phyloP scores from a whole-genome alignment of 306 rosid genomes.

The Albizia julibrissin region DNA sequence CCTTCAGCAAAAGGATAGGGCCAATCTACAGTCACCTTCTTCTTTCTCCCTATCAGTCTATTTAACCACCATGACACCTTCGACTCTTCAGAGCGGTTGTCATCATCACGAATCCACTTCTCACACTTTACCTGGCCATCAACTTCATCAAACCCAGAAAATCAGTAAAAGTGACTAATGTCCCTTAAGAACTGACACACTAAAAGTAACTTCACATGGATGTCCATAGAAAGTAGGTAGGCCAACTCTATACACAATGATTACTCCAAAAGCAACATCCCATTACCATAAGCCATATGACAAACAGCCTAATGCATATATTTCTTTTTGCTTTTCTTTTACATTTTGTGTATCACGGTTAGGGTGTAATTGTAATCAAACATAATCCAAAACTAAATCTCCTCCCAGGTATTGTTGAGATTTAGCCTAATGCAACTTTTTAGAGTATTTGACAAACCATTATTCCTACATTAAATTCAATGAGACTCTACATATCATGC shows the following conservation, averaged over 20 bases:
- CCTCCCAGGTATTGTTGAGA: neutral
- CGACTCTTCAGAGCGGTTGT: constrained; percentile 72
- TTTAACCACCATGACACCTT: constrained; percentile 91
- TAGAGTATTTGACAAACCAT: constrained; percentile 10
- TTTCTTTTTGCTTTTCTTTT: neutral
- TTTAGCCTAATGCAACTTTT: neutral
- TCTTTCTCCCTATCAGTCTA: constrained; percentile 81
- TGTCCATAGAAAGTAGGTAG: neutral
- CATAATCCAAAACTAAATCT: neutral
- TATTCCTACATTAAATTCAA: constrained; percentile 5
- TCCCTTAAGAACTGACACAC: constrained; percentile 22
- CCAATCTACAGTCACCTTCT: constrained; percentile 79
- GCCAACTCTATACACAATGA: constrained; percentile 8
- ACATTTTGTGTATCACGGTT: neutral
- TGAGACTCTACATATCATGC: neutral
- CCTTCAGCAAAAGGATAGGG: constrained; percentile 94
- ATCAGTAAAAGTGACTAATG: constrained; percentile 38
- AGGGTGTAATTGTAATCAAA: neutral
- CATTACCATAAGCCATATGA: constrained; percentile 4
- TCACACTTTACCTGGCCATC: constrained; percentile 95
- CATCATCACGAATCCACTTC: constrained; percentile 92
- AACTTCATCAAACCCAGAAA: constrained; percentile 52
- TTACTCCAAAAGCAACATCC: constrained; percentile 14
- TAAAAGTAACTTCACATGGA: neutral
- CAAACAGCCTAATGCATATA: neutral